Base-by-base conservation (phyloP, 192 early-diverging fungal genomes). In the Radiomyces spectabilis region DNA sequence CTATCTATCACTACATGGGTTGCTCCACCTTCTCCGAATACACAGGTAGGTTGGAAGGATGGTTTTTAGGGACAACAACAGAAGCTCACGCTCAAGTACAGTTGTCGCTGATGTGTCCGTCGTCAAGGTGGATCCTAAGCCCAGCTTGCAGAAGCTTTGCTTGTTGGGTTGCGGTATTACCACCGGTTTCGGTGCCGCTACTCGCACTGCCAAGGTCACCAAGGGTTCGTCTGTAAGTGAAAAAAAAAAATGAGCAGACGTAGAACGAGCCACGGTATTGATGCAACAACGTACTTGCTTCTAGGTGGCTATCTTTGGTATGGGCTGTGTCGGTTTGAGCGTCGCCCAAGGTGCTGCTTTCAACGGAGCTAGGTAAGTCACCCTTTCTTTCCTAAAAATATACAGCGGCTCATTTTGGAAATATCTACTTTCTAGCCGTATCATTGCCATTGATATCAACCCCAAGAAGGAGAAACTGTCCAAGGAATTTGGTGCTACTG, bases 81-180 rank as follows among this genome's bases (percentile, higher is more conserved):
- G 27, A 41, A 18, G 15, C 25, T 44, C 8, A 13, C 21, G 10
- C 6, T 27, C 16, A 10, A 35, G 52, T 25, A 13, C 60, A 68
- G 95, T 98, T 15, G 86, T 83, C 24, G 71, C 78, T 45, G 95
- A 94, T 64, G 91, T 98, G 51, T 92, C 93, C 3, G 71, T 93
- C 43, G 95, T 92, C 41, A 95, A 94, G 59, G 80, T 98, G 4
- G 77, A 85, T 53, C 67, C 85, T 29, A 65, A 63, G 15, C 93
- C 93, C 22, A 78, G 84, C 10, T 68, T 95, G 24, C 87, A 96
- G 55, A 88, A 87, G 52, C 74, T 92, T 49, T 94, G 92, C 61
- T 76, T 98, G 29, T 78, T 98, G 39, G 95, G 95, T 15, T 98
- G 95, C 61, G 95, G 94, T 29, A 84, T 98, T 33, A 94, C 95